Evolutionary conservation across 116 monocot species (phyloP), one percentile per base, ranked within the genome.

Genomic region (Posidonia oceanica): DNA sequence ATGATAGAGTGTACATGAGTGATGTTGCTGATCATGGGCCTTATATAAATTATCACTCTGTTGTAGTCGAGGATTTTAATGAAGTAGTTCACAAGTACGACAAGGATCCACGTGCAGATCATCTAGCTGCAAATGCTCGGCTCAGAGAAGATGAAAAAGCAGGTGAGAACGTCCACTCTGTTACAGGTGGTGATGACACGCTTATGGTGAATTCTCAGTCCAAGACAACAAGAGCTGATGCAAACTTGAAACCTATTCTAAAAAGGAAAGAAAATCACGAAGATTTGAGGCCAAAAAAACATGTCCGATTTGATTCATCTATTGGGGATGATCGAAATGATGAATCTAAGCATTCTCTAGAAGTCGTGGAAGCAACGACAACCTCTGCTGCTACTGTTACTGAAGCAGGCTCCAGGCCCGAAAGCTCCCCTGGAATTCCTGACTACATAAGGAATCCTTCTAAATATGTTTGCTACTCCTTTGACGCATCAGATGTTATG

Each of bases 21-120:
- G 90, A 99, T 39, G 67, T 99, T 59, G 88, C 78, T 67, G 81
- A 93, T 75, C 80, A 77, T 36, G 84, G 86, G 5, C 82, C 85
- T 60, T 75, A 76, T 71, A 70, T 93, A 60, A 88, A 81, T 59
- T 88, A 74, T 60, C 75, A 84, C 61, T 75, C 69, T 63, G 74
- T 86, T 63, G 76, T 88, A 14, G 39, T 71, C 8, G 89, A 88
- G 36, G 79, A 86, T 52, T 44, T 72, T 39, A 70, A 58, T 52
- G 82, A 79, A 63, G 81, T 69, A 38, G 14, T 63, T 69, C 63
- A 64, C 38, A 29, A 36, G 58, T 73, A 80, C 44, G 17, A 5
- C 42, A 85, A 71, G 82, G 93, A 99, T 76, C 88, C 88, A 38
- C 90, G 99, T 59, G 99, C 93, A 71, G 90, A 99, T 78, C 86